Evolutionary conservation across 331 rosid species (phyloP), one percentile per base, ranked within the genome.

Genomic region (Malus hybrid): DNA sequence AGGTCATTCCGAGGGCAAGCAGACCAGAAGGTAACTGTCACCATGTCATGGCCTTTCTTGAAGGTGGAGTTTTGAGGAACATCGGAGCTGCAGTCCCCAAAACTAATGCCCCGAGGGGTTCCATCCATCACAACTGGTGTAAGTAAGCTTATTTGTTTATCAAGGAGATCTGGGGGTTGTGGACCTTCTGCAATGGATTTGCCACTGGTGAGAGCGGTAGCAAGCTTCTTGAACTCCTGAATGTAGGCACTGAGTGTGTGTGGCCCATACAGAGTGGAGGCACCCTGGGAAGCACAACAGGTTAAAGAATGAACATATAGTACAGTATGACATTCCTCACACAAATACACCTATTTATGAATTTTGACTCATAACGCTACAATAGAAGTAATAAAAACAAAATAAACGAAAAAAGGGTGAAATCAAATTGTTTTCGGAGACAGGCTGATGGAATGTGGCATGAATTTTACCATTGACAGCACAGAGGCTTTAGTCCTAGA

Each of bases 1-100:
- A 88, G 96, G 80, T 91, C 96, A 19, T 93, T 93, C 1, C 98
- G 90, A 61, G 96, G 98, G 72, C 97, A 93, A 15, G 94, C 97
- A 0, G 97, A 82, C 97, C 94, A 91, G 86, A 93, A 93, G 36
- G 84, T 73, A 44, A 76, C 96, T 0, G 86, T 69, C 72, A 86
- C 97, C 84, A 59, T 74, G 50, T 88, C 87, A 20, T 22, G 76
- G 20, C 93, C 97, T 70, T 76, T 83, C 73, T 81, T 87, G 70
- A 89, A 93, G 70, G 93, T 87, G 33, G 96, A 82, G 73, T 93
- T 91, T 65, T 79, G 56, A 15, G 88, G 93, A 63, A 93, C 83
- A 52, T 93, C 96, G 2, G 85, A 76, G 74, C 56, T 73, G 70
- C 85, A 85, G 69, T 93, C 98, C 27, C 97, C 97, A 13, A 93